Evolutionary conservation across 768 basidiomycete species (phyloP).

Genomic region (Tephrocybe sp.): DNA sequence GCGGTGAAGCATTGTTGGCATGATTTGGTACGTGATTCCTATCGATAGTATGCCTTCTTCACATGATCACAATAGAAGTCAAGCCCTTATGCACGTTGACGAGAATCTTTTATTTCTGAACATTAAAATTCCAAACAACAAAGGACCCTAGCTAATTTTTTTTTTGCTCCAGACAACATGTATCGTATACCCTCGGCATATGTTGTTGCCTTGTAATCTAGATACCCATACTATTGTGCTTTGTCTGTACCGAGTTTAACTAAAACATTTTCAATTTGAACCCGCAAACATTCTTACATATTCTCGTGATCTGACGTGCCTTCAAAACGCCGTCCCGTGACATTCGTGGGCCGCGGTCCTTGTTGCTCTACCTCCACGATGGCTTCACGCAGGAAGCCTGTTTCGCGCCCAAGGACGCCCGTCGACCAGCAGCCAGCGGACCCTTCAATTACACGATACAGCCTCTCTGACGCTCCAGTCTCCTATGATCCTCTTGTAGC

Average conservation of each 20-base stretch:
- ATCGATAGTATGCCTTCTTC: too few relatives aligned
- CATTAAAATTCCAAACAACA: background rate
- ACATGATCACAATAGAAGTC: constrained; percentile 26
- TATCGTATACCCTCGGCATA: background rate
- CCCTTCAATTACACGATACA: constrained; percentile 10
- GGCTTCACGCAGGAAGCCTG: constrained; percentile 13
- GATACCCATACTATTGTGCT: background rate
- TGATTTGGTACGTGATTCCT: too few relatives aligned
- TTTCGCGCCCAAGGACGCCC: background rate
- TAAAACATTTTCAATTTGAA: too few relatives aligned
- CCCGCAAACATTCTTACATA: background rate
- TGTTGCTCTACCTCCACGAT: constrained; percentile 3
- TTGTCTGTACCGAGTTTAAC: too few relatives aligned
- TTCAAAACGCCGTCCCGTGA: constrained; percentile 13
- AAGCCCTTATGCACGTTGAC: constrained; percentile 22
- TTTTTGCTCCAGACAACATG: background rate
- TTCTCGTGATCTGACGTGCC: background rate
- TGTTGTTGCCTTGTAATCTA: background rate
- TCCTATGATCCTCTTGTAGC: background rate
- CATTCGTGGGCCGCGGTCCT: too few relatives aligned
- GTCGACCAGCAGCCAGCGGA: constrained; percentile 14
- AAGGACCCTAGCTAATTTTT: background rate
- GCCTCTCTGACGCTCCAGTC: constrained; percentile 12
- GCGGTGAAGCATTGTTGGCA: constrained; percentile 16
- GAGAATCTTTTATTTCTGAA: constrained; percentile 6